phyloP scores from a whole-genome alignment of 1,284 basidiomycete species.

The Moesziomyces globuligerus region DNA sequence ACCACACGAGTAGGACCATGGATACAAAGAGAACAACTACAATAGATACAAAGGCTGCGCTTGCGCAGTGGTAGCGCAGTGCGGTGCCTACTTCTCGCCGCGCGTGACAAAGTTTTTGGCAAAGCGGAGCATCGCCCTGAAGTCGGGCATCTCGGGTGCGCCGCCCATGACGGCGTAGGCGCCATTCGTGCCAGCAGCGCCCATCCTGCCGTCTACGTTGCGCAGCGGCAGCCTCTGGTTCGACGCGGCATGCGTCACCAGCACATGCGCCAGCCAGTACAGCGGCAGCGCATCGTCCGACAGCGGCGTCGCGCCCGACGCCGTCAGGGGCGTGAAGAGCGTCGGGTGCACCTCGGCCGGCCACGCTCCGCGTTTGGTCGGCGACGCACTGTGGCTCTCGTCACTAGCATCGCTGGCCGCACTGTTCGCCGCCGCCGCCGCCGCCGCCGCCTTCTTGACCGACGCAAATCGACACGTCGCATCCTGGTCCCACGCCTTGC shows the following conservation, averaged over 20 bases:
- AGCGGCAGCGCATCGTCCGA: constrained; percentile 59
- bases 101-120: constrained; percentile 56
- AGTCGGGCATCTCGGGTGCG: constrained; percentile 47
- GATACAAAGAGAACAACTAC: neutral
- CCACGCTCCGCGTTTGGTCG: constrained; percentile 3
- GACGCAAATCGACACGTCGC: constrained; percentile 50
- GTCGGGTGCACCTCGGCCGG: constrained; percentile 25
- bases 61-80: neutral
- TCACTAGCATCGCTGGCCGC: constrained; percentile 1
- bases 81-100: constrained; percentile 32
- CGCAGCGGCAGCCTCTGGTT: constrained; percentile 43
- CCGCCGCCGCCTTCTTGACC: constrained; percentile 17
- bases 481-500: constrained; percentile 57
- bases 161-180: constrained; percentile 18
- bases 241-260: constrained; percentile 53
- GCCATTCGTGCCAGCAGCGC: constrained; percentile 22
- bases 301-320: constrained; percentile 56
- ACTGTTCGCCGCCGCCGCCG: constrained; percentile 3
- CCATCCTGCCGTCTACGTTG: constrained; percentile 26
- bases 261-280: constrained; percentile 59
- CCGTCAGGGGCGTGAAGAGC: constrained; percentile 54
- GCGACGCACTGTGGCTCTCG: neutral
- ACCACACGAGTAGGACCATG: neutral
- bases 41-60: neutral
- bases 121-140: constrained; percentile 53